Conservation (phyloP, 2,329 filamentous ascomycete genomes). For the Thielaviopsis euricoi region DNA sequence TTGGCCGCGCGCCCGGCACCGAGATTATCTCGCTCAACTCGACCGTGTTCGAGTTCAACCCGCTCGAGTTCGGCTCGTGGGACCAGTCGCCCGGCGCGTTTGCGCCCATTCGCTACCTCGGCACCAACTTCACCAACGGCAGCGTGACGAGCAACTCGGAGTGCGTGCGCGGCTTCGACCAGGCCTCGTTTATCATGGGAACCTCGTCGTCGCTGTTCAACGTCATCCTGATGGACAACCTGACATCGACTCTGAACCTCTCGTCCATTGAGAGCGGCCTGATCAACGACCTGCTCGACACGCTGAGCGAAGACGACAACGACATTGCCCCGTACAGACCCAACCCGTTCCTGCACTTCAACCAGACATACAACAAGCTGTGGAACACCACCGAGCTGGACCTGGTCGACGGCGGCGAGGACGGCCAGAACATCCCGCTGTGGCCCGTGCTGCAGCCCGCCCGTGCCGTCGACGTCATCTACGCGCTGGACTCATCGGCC, state of each 20-base stretch:
- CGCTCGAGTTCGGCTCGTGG: constrained; percentile 50
- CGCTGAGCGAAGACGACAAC: constrained; percentile 42
- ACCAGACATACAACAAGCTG: constrained; percentile 26
- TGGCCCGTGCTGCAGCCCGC: constrained; percentile 39
- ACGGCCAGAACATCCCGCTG: constrained; percentile 64
- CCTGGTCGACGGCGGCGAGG: constrained; percentile 67
- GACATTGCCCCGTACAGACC: constrained; percentile 59
- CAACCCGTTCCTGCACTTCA: constrained; percentile 42
- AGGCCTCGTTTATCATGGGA: constrained; percentile 64
- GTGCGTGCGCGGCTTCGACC: constrained; percentile 53
- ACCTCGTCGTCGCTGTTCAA: constrained; percentile 75
- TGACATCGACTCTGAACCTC: constrained; percentile 10
- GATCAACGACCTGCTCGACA: constrained; percentile 31
- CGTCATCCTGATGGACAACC: constrained; percentile 41
- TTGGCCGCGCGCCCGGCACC: constrained; percentile 28
- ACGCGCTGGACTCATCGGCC: constrained; percentile 47
- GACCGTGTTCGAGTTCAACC: constrained; percentile 47
- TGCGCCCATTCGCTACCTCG: constrained; percentile 41
- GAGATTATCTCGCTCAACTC: constrained; percentile 34
- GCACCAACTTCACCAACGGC: constrained; percentile 39
- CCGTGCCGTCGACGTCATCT: constrained; percentile 42
- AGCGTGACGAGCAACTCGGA: constrained; percentile 25
- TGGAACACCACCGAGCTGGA: constrained; percentile 38
- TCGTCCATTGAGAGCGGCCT: constrained; percentile 22
- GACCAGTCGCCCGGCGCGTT: constrained; percentile 45